Evolutionary conservation across 2,329 filamentous ascomycete genomes (phyloP), one percentile per base, ranked within the genome.

Genomic region (Triangularia setosa): DNA sequence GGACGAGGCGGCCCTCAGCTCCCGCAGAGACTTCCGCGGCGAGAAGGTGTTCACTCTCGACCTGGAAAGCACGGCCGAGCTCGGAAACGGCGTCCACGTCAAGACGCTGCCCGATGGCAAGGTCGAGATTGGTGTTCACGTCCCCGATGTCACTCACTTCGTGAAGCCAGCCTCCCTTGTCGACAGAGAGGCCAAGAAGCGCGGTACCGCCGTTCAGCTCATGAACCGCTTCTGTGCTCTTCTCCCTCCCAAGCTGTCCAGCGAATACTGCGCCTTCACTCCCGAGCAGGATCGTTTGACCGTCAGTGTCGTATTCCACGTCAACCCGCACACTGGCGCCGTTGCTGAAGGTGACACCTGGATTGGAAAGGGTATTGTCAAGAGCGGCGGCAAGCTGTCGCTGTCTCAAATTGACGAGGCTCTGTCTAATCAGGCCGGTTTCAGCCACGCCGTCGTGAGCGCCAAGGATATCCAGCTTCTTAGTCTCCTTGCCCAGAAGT

Each of bases 111-210:
- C 86, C 14, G 91, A 97, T 77, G 93, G 91, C 73, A 90, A 91
- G 77, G 88, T 97, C 68, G 94, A 99, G 76, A 90, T 99, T 71
- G 95, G 93, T 79, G 87, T 98, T 64, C 95, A 99, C 78, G 91
- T 99, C 74, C 88, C 94, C 30, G 95, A 99, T 77, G 90, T 98
- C 70, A 90, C 95, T 66, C 92, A 99, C 79, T 99, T 99, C 75
- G 92, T 99, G 76, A 98, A 98, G 84, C 84, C 90, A 57, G 96
- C 96, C 81, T 97, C 93, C 16, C 86, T 98, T 55, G 93, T 98
- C 59, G 95, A 99, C 73, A 90, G 95, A 56, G 95, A 99, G 79
- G 95, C 95, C 11, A 97, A 95, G 86, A 99, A 98, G 84, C 92
- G 95, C 69, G 94, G 94, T 66, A 98, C 93, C 64, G 93, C 93